Conservation (phyloP, 768 basidiomycete genomes). For the Tulasnella sp. region DNA sequence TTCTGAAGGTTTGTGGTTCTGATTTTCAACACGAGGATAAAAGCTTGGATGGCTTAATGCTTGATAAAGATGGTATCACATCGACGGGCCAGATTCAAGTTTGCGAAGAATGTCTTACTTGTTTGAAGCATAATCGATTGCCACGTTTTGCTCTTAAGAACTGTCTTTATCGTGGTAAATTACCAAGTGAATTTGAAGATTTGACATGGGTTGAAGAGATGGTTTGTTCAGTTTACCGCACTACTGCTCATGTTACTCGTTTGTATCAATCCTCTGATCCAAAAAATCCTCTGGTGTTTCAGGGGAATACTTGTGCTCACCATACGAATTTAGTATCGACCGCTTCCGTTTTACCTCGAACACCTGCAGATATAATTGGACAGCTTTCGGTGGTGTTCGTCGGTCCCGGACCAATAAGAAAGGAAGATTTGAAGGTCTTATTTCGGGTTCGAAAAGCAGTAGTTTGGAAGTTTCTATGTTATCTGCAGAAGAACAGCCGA, state of each 20-base stretch:
- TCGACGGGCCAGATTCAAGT: no score
- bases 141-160: slow-evolving; percentile 4
- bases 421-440: slow-evolving; percentile 13
- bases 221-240: slow-evolving; percentile 11
- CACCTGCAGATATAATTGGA: slow-evolving; percentile 22
- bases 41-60: no score
- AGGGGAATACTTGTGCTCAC: slow-evolving; percentile 25
- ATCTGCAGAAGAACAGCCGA: slow-evolving; percentile 30
- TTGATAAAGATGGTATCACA: no score
- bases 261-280: background rate
- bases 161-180: background rate
- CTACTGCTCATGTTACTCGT: slow-evolving; percentile 11
- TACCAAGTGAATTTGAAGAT: slow-evolving; percentile 4
- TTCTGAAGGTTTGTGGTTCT: no score
- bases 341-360: slow-evolving; percentile 22
- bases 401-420: slow-evolving; percentile 20
- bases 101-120: background rate
- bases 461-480: slow-evolving; percentile 23
- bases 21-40: no score
- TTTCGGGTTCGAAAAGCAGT: slow-evolving; percentile 22
- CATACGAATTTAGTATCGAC: slow-evolving; percentile 27
- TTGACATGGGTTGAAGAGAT: slow-evolving; percentile 15
- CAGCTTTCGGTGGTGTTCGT: slow-evolving; percentile 25
- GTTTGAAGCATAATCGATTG: background rate
- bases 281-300: slow-evolving; percentile 2